A percentile compares a stretch with the other conserved stretches of the same genome.
Evolutionary conservation across 148 eudicot species (phyloP).

Genomic region (Rhododendron kiyosumense): DNA sequence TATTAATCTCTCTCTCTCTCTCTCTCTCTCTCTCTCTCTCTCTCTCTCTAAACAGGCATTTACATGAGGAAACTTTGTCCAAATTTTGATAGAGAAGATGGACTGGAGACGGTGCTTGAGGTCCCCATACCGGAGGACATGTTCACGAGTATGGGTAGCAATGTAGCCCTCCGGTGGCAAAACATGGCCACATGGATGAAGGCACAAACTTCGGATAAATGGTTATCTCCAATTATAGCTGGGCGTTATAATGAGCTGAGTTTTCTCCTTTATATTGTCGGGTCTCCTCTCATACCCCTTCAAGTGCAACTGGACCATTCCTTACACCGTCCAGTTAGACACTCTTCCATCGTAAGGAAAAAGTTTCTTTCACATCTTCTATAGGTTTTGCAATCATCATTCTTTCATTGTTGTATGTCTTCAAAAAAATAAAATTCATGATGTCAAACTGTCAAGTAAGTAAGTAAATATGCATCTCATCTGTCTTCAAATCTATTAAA

Average conservation of each 20-base stretch:
- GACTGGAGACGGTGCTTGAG: slow-evolving; percentile 83
- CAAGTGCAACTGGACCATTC: slow-evolving; percentile 62
- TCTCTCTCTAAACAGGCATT: neutral
- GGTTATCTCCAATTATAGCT: slow-evolving; percentile 65
- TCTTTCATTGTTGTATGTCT: neutral
- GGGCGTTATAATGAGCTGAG: slow-evolving; percentile 80
- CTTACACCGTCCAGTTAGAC: slow-evolving; percentile 51
- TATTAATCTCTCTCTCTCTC: neutral
- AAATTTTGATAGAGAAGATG: slow-evolving; percentile 79
- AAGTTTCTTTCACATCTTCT: neutral
- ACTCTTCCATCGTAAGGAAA: slow-evolving; percentile 69
- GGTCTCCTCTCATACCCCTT: slow-evolving; percentile 88
- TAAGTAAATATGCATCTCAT: neutral
- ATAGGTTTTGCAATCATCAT: neutral
- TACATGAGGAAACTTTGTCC: slow-evolving; percentile 87
- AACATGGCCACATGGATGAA: slow-evolving; percentile 94
- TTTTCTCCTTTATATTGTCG: slow-evolving; percentile 70
- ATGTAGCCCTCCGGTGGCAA: slow-evolving; percentile 57
- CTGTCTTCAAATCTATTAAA: neutral
- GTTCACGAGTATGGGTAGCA: slow-evolving; percentile 73
- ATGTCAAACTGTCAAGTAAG: neutral
- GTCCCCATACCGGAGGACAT: slow-evolving; percentile 94
- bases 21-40: neutral
- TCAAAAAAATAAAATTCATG: no score
- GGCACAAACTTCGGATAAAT: slow-evolving; percentile 79